phyloP scores from a whole-genome alignment of 177 flowering plant genomes.

The Vitis hybrid region DNA sequence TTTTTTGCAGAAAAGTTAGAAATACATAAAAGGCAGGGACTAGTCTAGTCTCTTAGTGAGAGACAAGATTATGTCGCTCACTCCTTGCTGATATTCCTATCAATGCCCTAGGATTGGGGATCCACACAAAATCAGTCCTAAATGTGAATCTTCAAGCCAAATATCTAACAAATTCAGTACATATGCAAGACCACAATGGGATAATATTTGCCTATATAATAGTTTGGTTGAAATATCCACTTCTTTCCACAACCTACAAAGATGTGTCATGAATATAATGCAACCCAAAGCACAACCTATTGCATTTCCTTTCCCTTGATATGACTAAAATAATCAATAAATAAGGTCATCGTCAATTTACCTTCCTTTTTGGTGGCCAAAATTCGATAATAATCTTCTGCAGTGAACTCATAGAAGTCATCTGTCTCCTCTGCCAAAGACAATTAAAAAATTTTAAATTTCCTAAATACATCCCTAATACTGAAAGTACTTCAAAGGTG shows the following conservation, averaged over 20 bases:
- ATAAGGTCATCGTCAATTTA: conserved; percentile 18
- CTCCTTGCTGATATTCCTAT: neutral
- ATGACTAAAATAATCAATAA: neutral
- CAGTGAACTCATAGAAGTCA: conserved; percentile 75
- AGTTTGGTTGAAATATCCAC: neutral
- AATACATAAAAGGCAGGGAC: neutral
- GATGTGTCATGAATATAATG: neutral
- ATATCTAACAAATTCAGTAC: neutral
- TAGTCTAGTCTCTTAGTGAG: neutral
- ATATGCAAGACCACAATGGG: neutral
- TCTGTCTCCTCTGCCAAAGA: conserved; percentile 59
- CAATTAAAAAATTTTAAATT: neutral
- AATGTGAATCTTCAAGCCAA: neutral
- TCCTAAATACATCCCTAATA: neutral
- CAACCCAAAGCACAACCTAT: neutral
- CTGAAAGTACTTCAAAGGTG: neutral
- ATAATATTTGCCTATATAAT: neutral
- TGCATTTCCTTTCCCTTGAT: neutral
- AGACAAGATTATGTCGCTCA: neutral
- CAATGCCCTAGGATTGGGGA: neutral
- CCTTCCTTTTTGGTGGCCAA: conserved; percentile 68
- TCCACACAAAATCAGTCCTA: neutral
- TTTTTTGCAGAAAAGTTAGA: neutral
- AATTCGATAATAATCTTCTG: conserved; percentile 70
- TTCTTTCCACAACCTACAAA: neutral